Base-by-base conservation (phyloP, 2,329 filamentous ascomycete genomes). In the Stagonosporopsis rhizophila region DNA sequence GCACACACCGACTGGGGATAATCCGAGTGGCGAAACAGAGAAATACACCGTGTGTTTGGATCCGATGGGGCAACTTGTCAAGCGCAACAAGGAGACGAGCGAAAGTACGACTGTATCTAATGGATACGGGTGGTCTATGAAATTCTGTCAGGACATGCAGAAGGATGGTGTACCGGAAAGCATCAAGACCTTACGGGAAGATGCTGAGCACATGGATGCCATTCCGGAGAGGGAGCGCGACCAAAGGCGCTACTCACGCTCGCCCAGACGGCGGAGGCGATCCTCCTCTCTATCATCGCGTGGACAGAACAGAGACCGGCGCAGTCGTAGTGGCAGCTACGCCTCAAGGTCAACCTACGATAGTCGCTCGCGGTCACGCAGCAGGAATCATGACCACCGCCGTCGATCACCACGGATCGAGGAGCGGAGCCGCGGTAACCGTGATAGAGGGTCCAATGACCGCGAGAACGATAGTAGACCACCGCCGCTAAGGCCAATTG, bases 111-210 rank as follows among this genome's bases (percentile, higher is more conserved):
- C 82, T 6, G 88, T 87, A 1, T 87, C 91, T 60, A 91, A 89
- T 0, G 96, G 96, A 73, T 96, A 96, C 71, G 92, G 92, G 58
- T 96, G 92, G 92, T 94, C 91, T 5, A 83, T 85, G 35, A 80
- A 81, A 1, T 95, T 96, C 65, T 96, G 91, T 71, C 82, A 91
- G 63, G 90, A 89, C 69, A 95, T 95, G 89, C 91, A 89, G 52
- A 65, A 64, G n/a, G 51, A 69, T 6, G 65, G 61, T 2, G 37
- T 70, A 7, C 70, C 70, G 9, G 59, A 67, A 30, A 63, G 44
- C 6, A 65, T 72, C 20, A 59, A 59, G 19, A 62, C 61, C 14
- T 57, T 59, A 23, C 62, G 71, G 17, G 66, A 70, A 22, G 62
- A 64, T 32, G 44, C 47, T 15, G 51, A 61, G 48, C 61, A 54